Evolutionary conservation across 768 basidiomycete species (phyloP).

Genomic region (Boletus vermiculosoides): DNA sequence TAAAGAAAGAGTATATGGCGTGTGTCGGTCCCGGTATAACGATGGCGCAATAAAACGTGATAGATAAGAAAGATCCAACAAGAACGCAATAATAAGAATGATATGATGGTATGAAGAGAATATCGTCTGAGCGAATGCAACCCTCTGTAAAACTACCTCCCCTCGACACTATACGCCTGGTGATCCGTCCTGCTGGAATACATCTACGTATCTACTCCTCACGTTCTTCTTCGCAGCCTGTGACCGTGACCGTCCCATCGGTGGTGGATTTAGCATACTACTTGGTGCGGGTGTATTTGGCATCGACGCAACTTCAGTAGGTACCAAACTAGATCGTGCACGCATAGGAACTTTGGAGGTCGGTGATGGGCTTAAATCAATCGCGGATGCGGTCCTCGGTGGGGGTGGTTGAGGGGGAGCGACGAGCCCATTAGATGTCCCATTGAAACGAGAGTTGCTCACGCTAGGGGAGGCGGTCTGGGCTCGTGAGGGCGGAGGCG

Average conservation of each 20-base stretch:
- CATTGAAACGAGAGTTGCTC: conserved; percentile 36
- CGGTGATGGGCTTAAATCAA: conserved; percentile 55
- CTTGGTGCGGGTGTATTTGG: conserved; percentile 31
- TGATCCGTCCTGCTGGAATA: conserved; percentile 62
- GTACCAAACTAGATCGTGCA: conserved; percentile 64
- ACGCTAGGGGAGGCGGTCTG: conserved; percentile 82
- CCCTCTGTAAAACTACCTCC: not conserved
- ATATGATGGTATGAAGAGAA: conserved; percentile 21
- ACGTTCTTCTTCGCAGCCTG: conserved; percentile 69
- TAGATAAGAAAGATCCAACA: conserved; percentile 26
- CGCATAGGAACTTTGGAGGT: conserved; percentile 53
- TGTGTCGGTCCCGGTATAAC: not conserved
- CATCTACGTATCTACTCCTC: conserved; percentile 85
- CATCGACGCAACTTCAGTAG: conserved; percentile 40
- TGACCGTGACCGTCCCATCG: conserved; percentile 52
- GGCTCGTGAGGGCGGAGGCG: conserved; percentile 79
- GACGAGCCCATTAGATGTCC: conserved; percentile 23
- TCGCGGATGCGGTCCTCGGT: conserved; percentile 59
- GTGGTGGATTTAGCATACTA: conserved; percentile 29
- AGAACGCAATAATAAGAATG: conserved; percentile 12
- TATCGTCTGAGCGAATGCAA: not conserved
- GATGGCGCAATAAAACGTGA: conserved; percentile 12
- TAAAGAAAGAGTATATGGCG: not conserved
- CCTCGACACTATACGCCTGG: conserved; percentile 10
- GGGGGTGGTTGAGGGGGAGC: conserved; percentile 18